Base-by-base conservation (phyloP, 768 basidiomycete species). In the Mycena leptocephala region DNA sequence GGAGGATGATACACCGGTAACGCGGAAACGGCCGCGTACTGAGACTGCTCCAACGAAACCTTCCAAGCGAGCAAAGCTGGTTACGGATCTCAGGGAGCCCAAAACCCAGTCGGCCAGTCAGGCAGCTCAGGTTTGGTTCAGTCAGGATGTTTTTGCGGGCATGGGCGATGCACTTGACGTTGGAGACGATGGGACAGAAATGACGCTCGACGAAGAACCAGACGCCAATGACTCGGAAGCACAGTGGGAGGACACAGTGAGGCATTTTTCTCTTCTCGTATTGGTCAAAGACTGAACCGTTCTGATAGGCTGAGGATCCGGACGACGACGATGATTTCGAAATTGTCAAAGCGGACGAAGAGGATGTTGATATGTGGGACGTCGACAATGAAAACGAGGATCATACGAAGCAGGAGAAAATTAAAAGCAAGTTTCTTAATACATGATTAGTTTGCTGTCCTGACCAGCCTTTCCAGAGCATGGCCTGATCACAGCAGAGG, bases 91-190 rank as follows among this genome's bases (percentile, higher is more conserved):
- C 39, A 87, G 87, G 26, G 84, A 82, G 41, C 85, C 87, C 0
- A 82, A 84, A 74, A 69, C 79, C 22, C 76, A 83, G 24, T 81
- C 85, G 18, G 80, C 82, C 16, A 92, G 89, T 79, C 90, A 90
- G 58, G 89, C 93, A 56, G 91, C 97, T 2, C 90, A 94, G 79
- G 83, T 99, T n/a, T 99, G 98, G 98, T 99, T 99, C 86, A 94
- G 95, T 78, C 98, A 98, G 84, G 94, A 95, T 64, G 85, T 98
- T 55, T 99, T 99, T 88, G 90, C 92, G 63, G 94, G 90, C 28
- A 83, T 91, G 9, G 92, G 90, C 53, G 89, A 82, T 7, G 81
- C 88, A 39, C 83, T 88, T 51, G 84, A 86, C 18, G 80, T 79
- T 37, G 81, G 78, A 24, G 87, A 85, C 37, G 82, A 82, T 13